These are phyloP conservation scores for Cytospora paraplurivora DNA, from an alignment of 2,329 filamentous ascomycete genomes.

Conservation along the genomic window DNA sequence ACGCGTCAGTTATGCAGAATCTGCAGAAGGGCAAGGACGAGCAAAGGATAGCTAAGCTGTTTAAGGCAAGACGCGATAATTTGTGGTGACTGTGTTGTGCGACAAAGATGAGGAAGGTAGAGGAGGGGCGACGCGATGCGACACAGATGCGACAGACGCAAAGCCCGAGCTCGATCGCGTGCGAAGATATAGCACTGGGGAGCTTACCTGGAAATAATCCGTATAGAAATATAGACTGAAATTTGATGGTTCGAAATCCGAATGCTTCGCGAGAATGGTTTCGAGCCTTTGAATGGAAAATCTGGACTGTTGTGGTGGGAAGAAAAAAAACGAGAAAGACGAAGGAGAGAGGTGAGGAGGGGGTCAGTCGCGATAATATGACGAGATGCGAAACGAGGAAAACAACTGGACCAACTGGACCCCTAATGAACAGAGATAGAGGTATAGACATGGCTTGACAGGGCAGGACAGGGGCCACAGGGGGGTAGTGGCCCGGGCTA, in stretches of 20 bases:
- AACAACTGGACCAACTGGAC: slow-evolving; percentile 23
- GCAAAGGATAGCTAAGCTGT: too few species aligned
- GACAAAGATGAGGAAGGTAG: background rate
- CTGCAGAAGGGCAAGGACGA: background rate
- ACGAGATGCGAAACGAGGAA: slow-evolving; percentile 29
- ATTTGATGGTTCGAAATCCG: background rate
- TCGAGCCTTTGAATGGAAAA: slow-evolving; percentile 22
- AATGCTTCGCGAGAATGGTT: slow-evolving; percentile 20
- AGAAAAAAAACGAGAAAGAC: slow-evolving; percentile 11
- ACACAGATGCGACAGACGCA: slow-evolving; percentile 21
- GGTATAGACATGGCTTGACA: background rate
- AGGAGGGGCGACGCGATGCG: slow-evolving; percentile 14
- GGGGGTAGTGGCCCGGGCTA: background rate
- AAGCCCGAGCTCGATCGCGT: slow-evolving; percentile 8
- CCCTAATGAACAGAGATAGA: slow-evolving; percentile 10
- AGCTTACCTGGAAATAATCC: slow-evolving; percentile 24
- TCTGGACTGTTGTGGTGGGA: slow-evolving; percentile 7
- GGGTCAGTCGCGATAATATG: slow-evolving; percentile 23
- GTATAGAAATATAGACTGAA: background rate
- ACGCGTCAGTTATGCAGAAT: slow-evolving; percentile 13
- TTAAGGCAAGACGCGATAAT: background rate
- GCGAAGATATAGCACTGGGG: slow-evolving; percentile 11
- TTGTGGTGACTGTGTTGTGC: slow-evolving; percentile 3
- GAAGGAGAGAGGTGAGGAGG: slow-evolving; percentile 18
- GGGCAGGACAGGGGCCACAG: background rate